Base-by-base conservation (phyloP, 257 asterid species). In the Solanum ossicruentum region DNA sequence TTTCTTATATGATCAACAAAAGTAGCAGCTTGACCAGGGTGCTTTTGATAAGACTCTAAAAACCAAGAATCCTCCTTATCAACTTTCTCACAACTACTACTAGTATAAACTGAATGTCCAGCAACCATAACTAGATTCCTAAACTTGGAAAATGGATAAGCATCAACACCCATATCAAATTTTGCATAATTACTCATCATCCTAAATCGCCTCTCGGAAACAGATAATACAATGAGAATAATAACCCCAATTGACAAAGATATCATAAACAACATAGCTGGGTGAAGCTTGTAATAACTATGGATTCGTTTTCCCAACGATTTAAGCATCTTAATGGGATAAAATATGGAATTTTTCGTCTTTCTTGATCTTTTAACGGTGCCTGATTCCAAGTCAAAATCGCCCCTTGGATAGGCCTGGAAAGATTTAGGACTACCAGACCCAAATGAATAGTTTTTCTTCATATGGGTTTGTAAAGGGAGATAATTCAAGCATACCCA, bases 91-190 rank as follows among this genome's bases (percentile, higher is more conserved):
- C 98, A 96, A 66, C 92, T 93, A 90, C 93, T 93, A 87, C 99
- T 95, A 7, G 93, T 93, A 80, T 96, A 96, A 86, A 96, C 93
- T 11, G 99, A 96, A 91, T 96, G 99, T n/a, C 99, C 99, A 17
- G 98, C 99, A 13, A 96, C 98, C 98, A 96, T 95, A 67, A 96
- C 98, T 83, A 96, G 98, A 88, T 96, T 96, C 91, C 84, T 89
- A 43, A 89, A 87, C 84, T 78, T 90, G 69, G 91, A 83, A 84
- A 93, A 93, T 0, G 98, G 98, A 89, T 93, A 95, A 18, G 70
- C 58, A 58, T 88, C 97, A 43, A 83, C 86, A 82, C 90, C 91
- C 51, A 28, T 85, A 75, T 92, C 94, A 17, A 82, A 55, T 81
- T 77, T 93, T 86, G 84, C 90, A 79, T 86, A 91, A 85, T 12